Evolutionary conservation across 495 filamentous ascomycete species (phyloP).

Genomic region (Penicillium pancosmium): DNA sequence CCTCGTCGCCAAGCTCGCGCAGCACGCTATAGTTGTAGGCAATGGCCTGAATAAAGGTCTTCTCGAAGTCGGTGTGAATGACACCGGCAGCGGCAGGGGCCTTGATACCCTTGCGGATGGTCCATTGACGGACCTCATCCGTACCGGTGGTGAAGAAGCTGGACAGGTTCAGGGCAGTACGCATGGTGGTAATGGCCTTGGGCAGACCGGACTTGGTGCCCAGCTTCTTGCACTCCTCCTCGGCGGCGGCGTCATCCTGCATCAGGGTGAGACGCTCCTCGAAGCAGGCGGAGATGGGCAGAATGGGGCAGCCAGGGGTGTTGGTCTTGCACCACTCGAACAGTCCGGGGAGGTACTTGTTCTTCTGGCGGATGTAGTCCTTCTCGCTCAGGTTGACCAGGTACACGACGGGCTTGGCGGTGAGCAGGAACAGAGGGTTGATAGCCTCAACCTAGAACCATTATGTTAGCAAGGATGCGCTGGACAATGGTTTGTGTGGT

Average conservation of each 20-base stretch:
- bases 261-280: slow-evolving; percentile 88
- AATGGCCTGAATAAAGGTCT: slow-evolving; percentile 98
- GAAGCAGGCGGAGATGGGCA: slow-evolving; percentile 89
- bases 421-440: slow-evolving; percentile 93
- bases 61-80: slow-evolving; percentile 98
- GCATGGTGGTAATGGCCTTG: slow-evolving; percentile 94
- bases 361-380: slow-evolving; percentile 98
- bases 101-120: slow-evolving; percentile 93
- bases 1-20: slow-evolving; percentile 86
- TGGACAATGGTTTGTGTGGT: slow-evolving; percentile 22
- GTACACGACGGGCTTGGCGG: slow-evolving; percentile 96
- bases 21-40: slow-evolving; percentile 82
- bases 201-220: slow-evolving; percentile 86
- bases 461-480: slow-evolving; percentile 32
- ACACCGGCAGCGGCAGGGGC: slow-evolving; percentile 96
- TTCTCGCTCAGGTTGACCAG: slow-evolving; percentile 96
- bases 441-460: slow-evolving; percentile 84
- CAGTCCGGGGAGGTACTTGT: slow-evolving; percentile 95
- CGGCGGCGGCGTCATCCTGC: slow-evolving; percentile 73
- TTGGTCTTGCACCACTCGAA: slow-evolving; percentile 92
- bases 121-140: slow-evolving; percentile 99
- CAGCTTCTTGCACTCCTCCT: slow-evolving; percentile 86
- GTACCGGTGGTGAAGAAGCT: slow-evolving; percentile 97
- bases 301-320: slow-evolving; percentile 82
- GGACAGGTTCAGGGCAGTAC: slow-evolving; percentile 81